A percentile compares a stretch with the other conserved stretches of the same genome.
Evolutionary conservation across 164 flowering plant genomes (phyloP).

Genomic region (Hamamelis virginiana): DNA sequence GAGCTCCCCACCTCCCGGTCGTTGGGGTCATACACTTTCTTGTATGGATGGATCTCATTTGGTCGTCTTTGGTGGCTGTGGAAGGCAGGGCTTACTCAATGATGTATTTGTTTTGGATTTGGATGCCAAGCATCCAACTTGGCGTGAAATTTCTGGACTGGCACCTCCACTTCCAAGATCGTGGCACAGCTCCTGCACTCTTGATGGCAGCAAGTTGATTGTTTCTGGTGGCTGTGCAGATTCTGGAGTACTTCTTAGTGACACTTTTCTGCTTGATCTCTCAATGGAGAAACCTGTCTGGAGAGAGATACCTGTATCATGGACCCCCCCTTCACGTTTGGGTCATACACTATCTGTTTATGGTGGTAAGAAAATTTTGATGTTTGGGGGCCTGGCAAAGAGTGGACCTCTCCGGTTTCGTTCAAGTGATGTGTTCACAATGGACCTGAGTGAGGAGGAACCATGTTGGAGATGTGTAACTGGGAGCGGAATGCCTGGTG

Average conservation of each 20-base stretch:
- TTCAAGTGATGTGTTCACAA: conserved; percentile 85
- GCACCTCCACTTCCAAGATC: conserved; percentile 93
- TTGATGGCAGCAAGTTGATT: conserved; percentile 84
- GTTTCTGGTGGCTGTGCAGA: conserved; percentile 98
- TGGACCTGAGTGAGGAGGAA: conserved; percentile 83
- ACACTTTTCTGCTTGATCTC: conserved; percentile 82
- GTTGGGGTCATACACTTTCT: conserved; percentile 94
- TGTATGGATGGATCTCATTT: conserved; percentile 79
- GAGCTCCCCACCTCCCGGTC: conserved; percentile 91
- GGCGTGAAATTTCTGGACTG: conserved; percentile 89
- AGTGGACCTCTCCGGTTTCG: conserved; percentile 86
- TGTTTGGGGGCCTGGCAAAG: conserved; percentile 95
- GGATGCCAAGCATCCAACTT: conserved; percentile 84
- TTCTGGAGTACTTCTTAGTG: conserved; percentile 90
- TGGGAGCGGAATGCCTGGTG: conserved; percentile 90
- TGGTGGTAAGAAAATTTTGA: conserved; percentile 82
- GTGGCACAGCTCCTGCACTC: conserved; percentile 98
- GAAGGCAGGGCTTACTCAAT: conserved; percentile 79
- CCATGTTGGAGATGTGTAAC: conserved; percentile 93
- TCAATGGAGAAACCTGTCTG: conserved; percentile 85
- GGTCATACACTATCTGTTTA: conserved; percentile 89
- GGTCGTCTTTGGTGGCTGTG: conserved; percentile 94
- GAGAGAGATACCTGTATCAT: conserved; percentile 87
- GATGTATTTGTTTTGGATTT: conserved; percentile 86
- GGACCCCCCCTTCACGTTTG: conserved; percentile 89